phyloP scores from a whole-genome alignment of 2,329 filamentous ascomycete species.

The Colletotrichum simmondsii region DNA sequence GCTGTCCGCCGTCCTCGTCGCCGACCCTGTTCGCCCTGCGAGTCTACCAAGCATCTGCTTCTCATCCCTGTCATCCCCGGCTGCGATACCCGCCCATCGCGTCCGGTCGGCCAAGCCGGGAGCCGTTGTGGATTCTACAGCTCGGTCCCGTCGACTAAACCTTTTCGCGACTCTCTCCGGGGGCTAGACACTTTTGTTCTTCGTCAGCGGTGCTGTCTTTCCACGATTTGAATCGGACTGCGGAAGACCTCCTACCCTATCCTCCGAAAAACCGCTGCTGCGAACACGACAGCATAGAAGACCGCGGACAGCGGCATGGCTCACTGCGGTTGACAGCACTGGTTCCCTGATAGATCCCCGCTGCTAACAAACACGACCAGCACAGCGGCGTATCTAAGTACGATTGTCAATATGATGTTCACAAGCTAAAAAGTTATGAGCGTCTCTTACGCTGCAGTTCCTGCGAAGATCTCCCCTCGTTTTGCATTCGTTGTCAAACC shows the following conservation, averaged over 20 bases:
- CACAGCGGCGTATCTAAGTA: constrained; percentile 28
- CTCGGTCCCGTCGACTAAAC: constrained; percentile 9
- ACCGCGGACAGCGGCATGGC: background rate
- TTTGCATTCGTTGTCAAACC: constrained; percentile 20
- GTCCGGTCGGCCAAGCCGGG: constrained; percentile 23
- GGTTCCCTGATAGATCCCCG: background rate
- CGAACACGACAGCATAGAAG: background rate
- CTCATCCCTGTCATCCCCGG: constrained; percentile 3
- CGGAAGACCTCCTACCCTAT: background rate
- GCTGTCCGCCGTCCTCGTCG: background rate
- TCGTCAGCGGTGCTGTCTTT: background rate
- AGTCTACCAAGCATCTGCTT: background rate
- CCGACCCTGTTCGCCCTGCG: background rate
- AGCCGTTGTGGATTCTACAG: constrained; percentile 14
- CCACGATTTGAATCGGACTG: background rate
- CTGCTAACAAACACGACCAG: constrained; percentile 30
- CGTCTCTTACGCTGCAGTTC: constrained; percentile 27
- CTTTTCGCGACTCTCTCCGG: background rate
- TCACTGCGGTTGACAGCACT: background rate
- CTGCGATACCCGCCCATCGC: background rate
- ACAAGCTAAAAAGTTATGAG: background rate
- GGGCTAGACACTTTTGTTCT: background rate
- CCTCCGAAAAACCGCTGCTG: background rate
- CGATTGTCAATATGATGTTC: background rate
- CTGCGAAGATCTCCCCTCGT: constrained; percentile 26